A percentile compares a stretch with the other conserved stretches of the same genome.
These are phyloP conservation scores for Colletotrichum gloeosporioides DNA, from an alignment of 2,329 filamentous ascomycete genomes.

Conservation along the genomic window DNA sequence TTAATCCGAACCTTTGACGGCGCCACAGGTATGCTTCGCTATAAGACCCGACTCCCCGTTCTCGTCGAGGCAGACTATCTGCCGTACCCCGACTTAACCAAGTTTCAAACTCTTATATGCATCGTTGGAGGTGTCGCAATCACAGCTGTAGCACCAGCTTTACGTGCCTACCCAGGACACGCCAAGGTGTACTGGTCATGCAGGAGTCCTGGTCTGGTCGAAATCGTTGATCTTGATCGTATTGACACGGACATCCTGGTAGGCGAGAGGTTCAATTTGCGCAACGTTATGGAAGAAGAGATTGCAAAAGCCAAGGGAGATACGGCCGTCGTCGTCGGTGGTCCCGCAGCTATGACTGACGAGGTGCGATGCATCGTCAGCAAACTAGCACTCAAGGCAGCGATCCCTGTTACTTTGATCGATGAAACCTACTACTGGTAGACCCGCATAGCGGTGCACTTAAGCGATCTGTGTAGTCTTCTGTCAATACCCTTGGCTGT, in stretches of 20 bases:
- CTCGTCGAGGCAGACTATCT: background rate
- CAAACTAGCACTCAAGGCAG: background rate
- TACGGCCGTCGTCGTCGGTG: background rate
- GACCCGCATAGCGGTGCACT: too few species aligned
- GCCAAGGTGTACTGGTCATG: background rate
- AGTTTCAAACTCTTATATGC: background rate
- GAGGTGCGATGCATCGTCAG: background rate
- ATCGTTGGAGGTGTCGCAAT: background rate
- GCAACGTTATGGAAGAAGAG: background rate
- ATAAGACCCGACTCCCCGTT: background rate
- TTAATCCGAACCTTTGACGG: background rate
- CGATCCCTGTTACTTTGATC: background rate
- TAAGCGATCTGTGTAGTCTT: too few species aligned
- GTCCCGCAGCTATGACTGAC: background rate
- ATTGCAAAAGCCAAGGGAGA: background rate
- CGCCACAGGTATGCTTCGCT: background rate
- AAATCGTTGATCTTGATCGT: background rate
- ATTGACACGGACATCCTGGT: background rate
- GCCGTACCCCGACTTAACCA: background rate
- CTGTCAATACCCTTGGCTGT: too few species aligned
- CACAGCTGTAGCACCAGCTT: background rate
- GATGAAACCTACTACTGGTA: background rate
- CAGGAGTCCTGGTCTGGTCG: background rate
- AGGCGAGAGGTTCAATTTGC: background rate
- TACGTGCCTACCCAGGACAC: background rate